Evolutionary conservation across 306 rosid genomes (phyloP).

Genomic region (Fragaria iinumae): DNA sequence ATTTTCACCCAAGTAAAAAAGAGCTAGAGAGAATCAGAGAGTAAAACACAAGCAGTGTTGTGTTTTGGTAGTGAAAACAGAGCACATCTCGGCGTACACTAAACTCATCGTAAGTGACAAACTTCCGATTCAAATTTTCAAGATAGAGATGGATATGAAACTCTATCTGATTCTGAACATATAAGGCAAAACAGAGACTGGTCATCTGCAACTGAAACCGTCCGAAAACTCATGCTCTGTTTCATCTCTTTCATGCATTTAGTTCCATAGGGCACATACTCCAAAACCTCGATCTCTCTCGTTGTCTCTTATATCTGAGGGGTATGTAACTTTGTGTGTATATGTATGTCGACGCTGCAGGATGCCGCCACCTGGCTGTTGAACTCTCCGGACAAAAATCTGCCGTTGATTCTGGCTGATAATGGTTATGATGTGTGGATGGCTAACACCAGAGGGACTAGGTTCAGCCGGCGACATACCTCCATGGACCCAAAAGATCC

Average conservation of each 20-base stretch:
- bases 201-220: background rate
- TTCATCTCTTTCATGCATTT: background rate
- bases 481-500: slow-evolving; percentile 42
- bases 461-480: slow-evolving; percentile 61
- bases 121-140: background rate
- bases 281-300: background rate
- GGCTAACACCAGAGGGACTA: slow-evolving; percentile 81
- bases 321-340: background rate
- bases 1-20: background rate
- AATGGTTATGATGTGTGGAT: slow-evolving; percentile 87
- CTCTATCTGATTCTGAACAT: background rate
- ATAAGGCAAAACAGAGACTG: background rate
- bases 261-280: slow-evolving; percentile 12
- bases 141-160: background rate
- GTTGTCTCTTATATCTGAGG: background rate
- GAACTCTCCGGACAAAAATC: slow-evolving; percentile 63
- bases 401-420: slow-evolving; percentile 82
- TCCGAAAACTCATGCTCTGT: slow-evolving; percentile 27
- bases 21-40: background rate
- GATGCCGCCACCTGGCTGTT: slow-evolving; percentile 79
- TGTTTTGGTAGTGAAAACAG: background rate
- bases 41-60: background rate
- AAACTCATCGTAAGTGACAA: background rate
- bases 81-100: background rate
- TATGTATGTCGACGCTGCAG: slow-evolving; percentile 30